Evolutionary conservation across 2,329 filamentous ascomycete species (phyloP).

Genomic region (Apiospora pterosperma): DNA sequence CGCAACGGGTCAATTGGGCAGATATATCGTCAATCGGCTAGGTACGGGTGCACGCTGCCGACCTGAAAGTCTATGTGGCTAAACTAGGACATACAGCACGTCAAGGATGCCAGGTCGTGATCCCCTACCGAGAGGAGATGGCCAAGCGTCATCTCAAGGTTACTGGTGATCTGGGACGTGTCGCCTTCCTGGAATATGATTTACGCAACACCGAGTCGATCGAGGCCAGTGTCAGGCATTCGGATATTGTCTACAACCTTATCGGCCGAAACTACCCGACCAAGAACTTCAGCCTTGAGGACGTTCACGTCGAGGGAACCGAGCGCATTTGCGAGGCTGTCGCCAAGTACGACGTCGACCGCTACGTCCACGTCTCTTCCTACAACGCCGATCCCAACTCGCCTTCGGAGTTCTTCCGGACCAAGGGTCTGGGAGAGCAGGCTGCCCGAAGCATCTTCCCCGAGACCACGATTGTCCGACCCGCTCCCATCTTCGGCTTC

Average conservation of each 20-base stretch:
- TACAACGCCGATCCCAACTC: slow-evolving; percentile 84
- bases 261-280: slow-evolving; percentile 93
- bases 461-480: slow-evolving; percentile 94
- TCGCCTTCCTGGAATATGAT: slow-evolving; percentile 93
- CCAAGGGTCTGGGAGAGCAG: slow-evolving; percentile 83
- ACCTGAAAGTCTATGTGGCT: background rate
- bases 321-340: slow-evolving; percentile 91
- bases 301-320: slow-evolving; percentile 89
- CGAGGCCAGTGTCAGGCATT: slow-evolving; percentile 94
- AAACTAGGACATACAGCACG: slow-evolving; percentile 55
- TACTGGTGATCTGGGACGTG: slow-evolving; percentile 86
- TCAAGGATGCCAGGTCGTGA: slow-evolving; percentile 88
- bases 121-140: slow-evolving; percentile 97
- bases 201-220: slow-evolving; percentile 92
- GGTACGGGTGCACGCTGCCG: slow-evolving; percentile 41
- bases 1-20: slow-evolving; percentile 90
- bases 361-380: slow-evolving; percentile 94
- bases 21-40: slow-evolving; percentile 96
- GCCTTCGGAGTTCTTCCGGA: slow-evolving; percentile 82
- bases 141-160: slow-evolving; percentile 94
- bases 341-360: slow-evolving; percentile 96
- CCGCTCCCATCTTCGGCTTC: slow-evolving; percentile 89
- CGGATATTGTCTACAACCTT: slow-evolving; percentile 96
- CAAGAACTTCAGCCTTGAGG: slow-evolving; percentile 93
- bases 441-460: slow-evolving; percentile 87